Conservation (phyloP, 2,329 filamentous ascomycete genomes). For the Paraphaeosphaeria minitans region DNA sequence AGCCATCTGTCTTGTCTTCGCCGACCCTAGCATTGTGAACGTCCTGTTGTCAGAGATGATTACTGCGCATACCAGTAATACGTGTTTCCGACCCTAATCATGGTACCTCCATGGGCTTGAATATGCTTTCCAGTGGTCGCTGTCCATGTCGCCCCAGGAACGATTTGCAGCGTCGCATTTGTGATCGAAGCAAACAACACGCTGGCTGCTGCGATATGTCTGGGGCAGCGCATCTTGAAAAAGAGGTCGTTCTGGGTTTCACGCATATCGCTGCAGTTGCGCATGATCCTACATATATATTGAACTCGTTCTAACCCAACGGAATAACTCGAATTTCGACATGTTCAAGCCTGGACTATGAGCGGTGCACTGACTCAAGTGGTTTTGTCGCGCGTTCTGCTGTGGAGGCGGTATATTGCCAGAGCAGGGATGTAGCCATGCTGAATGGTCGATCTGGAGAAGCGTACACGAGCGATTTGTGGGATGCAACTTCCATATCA, state of each 20-base stretch:
- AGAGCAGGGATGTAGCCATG: not conserved
- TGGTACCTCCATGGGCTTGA: slow-evolving; percentile 69
- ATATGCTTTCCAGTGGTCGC: slow-evolving; percentile 59
- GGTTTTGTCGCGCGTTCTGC: not conserved
- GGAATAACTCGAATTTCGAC: not conserved
- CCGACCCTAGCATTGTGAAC: slow-evolving; percentile 57
- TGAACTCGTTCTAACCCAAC: not conserved
- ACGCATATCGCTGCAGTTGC: not conserved
- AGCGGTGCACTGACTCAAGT: not conserved
- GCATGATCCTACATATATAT: not conserved
- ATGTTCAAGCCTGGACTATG: not conserved
- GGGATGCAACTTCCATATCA: not conserved
- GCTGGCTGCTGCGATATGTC: slow-evolving; percentile 10
- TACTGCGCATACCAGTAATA: slow-evolving; percentile 59
- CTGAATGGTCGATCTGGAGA: slow-evolving; percentile 3
- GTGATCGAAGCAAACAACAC: slow-evolving; percentile 26
- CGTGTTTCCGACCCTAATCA: slow-evolving; percentile 62
- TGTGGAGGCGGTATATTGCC: slow-evolving; percentile 1
- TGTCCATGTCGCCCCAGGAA: slow-evolving; percentile 49
- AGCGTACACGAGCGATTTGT: slow-evolving; percentile 2
- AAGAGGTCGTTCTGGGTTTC: not conserved
- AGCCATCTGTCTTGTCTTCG: slow-evolving; percentile 70
- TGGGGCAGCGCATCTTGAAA: slow-evolving; percentile 27
- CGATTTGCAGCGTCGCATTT: slow-evolving; percentile 44
- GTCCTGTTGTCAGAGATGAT: not conserved